phyloP scores from a whole-genome alignment of 208 protist species.

The Porcisia deanei region DNA sequence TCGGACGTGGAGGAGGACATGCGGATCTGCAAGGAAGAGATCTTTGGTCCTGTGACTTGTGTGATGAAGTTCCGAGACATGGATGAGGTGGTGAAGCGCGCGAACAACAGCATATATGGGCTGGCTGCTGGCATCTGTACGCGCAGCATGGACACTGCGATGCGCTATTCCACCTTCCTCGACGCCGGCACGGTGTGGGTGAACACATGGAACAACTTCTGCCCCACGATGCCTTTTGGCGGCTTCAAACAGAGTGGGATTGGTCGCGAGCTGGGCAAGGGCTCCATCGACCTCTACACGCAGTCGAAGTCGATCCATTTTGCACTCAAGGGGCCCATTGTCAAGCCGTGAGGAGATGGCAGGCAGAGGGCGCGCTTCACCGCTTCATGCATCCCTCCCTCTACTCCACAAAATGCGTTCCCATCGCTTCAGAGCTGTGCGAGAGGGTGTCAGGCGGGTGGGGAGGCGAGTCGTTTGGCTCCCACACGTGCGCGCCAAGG shows the following conservation, averaged over 20 bases:
- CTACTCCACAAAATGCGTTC: not conserved
- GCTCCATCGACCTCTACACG: constrained; percentile 74
- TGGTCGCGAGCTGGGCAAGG: constrained; percentile 78
- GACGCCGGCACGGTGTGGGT: constrained; percentile 89
- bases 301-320: constrained; percentile 73
- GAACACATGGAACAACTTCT: constrained; percentile 88
- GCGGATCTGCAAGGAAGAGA: constrained; percentile 84
- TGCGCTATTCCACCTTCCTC: constrained; percentile 51
- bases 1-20: constrained; percentile 70
- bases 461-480: not conserved
- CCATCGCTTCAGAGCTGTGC: not conserved
- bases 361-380: not conserved
- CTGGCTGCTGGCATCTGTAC: constrained; percentile 88
- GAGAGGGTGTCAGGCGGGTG: not conserved
- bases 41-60: constrained; percentile 90
- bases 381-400: not conserved
- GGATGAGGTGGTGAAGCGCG: constrained; percentile 77
- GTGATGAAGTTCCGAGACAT: constrained; percentile 84
- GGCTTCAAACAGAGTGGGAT: constrained; percentile 90
- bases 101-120: constrained; percentile 83
- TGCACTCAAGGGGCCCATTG: constrained; percentile 51
- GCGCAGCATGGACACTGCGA: constrained; percentile 63
- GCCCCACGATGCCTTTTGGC: constrained; percentile 72
- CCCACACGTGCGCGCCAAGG: not conserved
- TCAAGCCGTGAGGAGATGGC: constrained; percentile 48